phyloP scores from a whole-genome alignment of 352 stramenopile species.

The Globisporangium cylindrosporum region DNA sequence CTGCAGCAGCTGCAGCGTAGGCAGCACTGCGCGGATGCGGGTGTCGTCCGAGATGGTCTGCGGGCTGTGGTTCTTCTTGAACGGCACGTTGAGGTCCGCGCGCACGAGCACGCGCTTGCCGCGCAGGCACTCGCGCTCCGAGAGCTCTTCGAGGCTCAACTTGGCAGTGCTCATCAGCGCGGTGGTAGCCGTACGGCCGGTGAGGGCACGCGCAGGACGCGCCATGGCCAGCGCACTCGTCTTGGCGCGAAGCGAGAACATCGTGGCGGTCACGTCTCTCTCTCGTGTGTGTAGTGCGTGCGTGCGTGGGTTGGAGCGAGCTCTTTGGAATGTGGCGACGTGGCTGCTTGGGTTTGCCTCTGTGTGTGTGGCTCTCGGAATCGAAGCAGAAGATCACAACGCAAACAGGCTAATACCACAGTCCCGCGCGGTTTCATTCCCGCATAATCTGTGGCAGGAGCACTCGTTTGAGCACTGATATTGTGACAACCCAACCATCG shows the following conservation, averaged over 20 bases:
- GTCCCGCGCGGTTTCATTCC: not conserved
- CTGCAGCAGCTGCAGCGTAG: slow-evolving; percentile 93
- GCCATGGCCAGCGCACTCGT: not conserved
- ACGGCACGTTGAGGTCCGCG: slow-evolving; percentile 99
- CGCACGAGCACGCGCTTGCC: slow-evolving; percentile 97
- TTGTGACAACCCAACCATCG: not conserved
- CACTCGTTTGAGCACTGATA: not conserved
- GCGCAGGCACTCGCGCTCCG: slow-evolving; percentile 72
- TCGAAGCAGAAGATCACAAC: slow-evolving; percentile 8
- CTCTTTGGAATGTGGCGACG: not conserved
- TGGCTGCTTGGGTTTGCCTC: not conserved
- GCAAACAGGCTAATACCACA: slow-evolving; percentile 10
- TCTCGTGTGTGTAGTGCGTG: not conserved
- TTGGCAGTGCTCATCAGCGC: slow-evolving; percentile 55
- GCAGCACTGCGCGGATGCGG: slow-evolving; percentile 94
- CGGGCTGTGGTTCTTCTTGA: slow-evolving; percentile 88
- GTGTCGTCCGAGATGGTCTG: slow-evolving; percentile 95
- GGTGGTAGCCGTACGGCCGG: slow-evolving; percentile 14
- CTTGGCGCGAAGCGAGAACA: slow-evolving; percentile 15
- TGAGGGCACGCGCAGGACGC: not conserved
- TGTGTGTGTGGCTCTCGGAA: slow-evolving; percentile 12
- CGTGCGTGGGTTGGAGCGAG: not conserved
- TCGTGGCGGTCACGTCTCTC: not conserved
- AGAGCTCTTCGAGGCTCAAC: slow-evolving; percentile 68
- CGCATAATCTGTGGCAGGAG: not conserved